Base-by-base conservation (phyloP, 352 stramenopile species). In the Phytophthora vignae region DNA sequence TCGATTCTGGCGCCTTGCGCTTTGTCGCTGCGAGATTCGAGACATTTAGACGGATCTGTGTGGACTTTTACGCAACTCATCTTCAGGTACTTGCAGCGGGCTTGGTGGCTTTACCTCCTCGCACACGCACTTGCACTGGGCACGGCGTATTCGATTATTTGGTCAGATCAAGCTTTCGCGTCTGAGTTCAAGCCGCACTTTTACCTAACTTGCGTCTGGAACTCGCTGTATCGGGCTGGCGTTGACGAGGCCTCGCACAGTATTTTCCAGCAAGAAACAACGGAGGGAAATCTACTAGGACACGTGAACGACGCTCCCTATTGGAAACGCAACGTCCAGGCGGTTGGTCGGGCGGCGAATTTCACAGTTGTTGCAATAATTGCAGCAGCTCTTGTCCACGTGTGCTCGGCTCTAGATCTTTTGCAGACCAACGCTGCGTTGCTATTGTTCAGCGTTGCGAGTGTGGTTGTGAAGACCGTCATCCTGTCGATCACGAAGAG, bases 171-270 rank as follows among this genome's bases (percentile, higher is more conserved):
- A 8, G 17, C 48, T 9, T 50, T 61, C 14, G n/a, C 55, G 4
- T n/a, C 33, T 4, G 21, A 19, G 12, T 61, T 61, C 55, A 61
- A 50, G 12, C 38, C 21, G 36, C 55, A 61, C 17, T 36, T 52
- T 3, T 50, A 61, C 36, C 19, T 61, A 36, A 36, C 31, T 11
- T 60, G 14, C 27, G 14, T 31, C 8, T 61, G 55, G 55, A 61
- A 61, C 15, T 49, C 54, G 22, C 10, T 61, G 55, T 61, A 50
- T 9, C 55, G 55, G 3, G 55, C 55, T 19, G 19, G 31, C 14
- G 55, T 50, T 17, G 22, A 63, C 22, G 56, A 63, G 54, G 56
- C 56, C 54, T 63, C 22, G 10, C 36, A 40, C 12, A 49, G 42
- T 36, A 10, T 63, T 4, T 63, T 40, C 42, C 38, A 63, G 21